Evolutionary conservation across 371 early-diverging fungal genomes (phyloP).

Genomic region (Entomophthora muscae): DNA sequence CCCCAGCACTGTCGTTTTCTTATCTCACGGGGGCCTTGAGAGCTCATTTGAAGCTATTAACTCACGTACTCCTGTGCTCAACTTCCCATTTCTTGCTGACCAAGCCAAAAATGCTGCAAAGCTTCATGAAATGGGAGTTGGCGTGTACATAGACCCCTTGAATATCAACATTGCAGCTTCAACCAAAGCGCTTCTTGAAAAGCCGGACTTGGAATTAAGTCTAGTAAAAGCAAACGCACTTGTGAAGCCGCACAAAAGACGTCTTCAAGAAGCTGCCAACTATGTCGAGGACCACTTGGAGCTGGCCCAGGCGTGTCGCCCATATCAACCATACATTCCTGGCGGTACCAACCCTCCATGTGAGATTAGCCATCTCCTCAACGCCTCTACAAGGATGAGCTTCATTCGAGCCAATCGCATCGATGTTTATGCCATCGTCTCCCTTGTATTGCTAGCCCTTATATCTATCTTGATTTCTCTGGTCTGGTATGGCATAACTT

Average conservation of each 20-base stretch:
- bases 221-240: neutral
- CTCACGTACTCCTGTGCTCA: conserved; percentile 7
- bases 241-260: neutral
- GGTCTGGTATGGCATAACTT: too few species aligned
- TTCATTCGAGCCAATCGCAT: neutral
- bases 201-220: neutral
- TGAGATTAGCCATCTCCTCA: neutral
- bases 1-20: neutral
- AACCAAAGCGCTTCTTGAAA: neutral
- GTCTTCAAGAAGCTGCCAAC: neutral
- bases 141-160: neutral
- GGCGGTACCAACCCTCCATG: neutral
- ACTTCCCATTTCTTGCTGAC: conserved; percentile 3
- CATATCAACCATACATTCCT: neutral
- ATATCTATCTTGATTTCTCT: too few species aligned
- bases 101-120: conserved; percentile 3
- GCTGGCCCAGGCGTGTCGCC: neutral
- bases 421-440: neutral
- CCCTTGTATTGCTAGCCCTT: too few species aligned
- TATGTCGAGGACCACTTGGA: neutral
- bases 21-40: conserved; percentile 9
- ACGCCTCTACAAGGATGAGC: neutral
- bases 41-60: conserved; percentile 2
- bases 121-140: neutral
- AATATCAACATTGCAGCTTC: too few species aligned